phyloP scores from a whole-genome alignment of 2,329 filamentous ascomycete genomes.

The Beauveria sp. region DNA sequence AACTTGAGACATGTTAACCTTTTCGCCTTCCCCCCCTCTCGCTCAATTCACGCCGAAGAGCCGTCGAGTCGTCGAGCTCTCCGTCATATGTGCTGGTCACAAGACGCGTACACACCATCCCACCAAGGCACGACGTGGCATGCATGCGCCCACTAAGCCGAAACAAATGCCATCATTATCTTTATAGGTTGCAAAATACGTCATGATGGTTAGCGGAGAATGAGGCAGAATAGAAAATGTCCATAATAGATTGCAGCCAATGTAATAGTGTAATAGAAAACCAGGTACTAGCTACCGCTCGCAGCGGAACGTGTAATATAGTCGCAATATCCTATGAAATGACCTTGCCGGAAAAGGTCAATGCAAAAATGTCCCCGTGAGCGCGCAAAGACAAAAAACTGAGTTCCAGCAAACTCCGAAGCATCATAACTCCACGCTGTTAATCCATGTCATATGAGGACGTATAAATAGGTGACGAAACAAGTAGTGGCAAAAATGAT shows the following conservation, averaged over 20 bases:
- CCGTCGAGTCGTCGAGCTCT: neutral
- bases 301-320: neutral
- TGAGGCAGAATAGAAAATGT: neutral
- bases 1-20: too few species aligned
- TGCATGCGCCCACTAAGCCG: neutral
- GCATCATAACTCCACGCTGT: conserved; percentile 10
- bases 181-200: too few species aligned
- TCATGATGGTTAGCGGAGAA: too few species aligned
- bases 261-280: neutral
- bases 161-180: neutral
- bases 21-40: neutral
- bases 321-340: neutral
- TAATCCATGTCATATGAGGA: conserved; percentile 1
- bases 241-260: neutral
- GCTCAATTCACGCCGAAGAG: neutral
- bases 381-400: neutral
- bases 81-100: neutral
- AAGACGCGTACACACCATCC: neutral
- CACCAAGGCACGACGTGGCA: neutral
- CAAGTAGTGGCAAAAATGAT: neutral
- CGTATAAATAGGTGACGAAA: conserved; percentile 4
- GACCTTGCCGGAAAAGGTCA: neutral
- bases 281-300: neutral
- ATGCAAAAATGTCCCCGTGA: neutral
- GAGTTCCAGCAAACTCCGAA: conserved; percentile 6